phyloP scores from a whole-genome alignment of 805 yeast genomes.

The Lachancea sp. region DNA sequence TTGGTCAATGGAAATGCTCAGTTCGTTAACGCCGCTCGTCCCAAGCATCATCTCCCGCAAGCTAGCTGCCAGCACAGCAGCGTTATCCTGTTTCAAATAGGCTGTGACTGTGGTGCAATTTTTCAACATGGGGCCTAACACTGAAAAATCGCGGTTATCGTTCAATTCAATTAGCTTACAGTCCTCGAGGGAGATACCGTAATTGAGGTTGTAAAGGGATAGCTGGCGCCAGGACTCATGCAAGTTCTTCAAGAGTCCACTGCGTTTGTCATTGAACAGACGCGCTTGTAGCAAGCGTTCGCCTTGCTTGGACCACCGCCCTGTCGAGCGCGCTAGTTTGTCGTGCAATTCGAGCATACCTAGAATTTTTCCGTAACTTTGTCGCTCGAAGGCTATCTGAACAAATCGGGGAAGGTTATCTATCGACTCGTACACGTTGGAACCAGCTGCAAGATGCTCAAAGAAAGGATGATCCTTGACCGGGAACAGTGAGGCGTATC shows the following conservation, averaged over 20 bases:
- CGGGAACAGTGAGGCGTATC: slow-evolving; percentile 44
- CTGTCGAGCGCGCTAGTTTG: slow-evolving; percentile 45
- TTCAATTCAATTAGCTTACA: slow-evolving; percentile 1
- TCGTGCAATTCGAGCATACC: slow-evolving; percentile 59
- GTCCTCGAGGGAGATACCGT: neutral
- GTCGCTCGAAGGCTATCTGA: slow-evolving; percentile 48
- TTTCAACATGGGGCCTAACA: slow-evolving; percentile 13
- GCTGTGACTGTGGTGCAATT: slow-evolving; percentile 8
- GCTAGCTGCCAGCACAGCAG: slow-evolving; percentile 12
- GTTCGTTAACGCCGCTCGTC: slow-evolving; percentile 13
- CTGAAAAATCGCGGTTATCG: slow-evolving; percentile 26
- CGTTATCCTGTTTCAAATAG: slow-evolving; percentile 13
- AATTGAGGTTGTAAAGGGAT: slow-evolving; percentile 32
- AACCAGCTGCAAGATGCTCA: slow-evolving; percentile 32
- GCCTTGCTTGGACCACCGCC: slow-evolving; percentile 32
- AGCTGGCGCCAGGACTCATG: slow-evolving; percentile 30
- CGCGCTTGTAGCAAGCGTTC: slow-evolving; percentile 25
- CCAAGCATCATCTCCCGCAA: slow-evolving; percentile 23
- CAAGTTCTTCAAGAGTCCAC: slow-evolving; percentile 13
- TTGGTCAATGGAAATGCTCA: slow-evolving; percentile 9
- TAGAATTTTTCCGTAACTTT: slow-evolving; percentile 57
- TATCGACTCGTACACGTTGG: slow-evolving; percentile 49
- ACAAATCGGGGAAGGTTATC: slow-evolving; percentile 46
- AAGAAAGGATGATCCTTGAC: slow-evolving; percentile 30
- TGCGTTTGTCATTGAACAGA: slow-evolving; percentile 28